Evolutionary conservation across 2,329 filamentous ascomycete genomes (phyloP), one percentile per base, ranked within the genome.

Genomic region (Reticulascus tulasneorum): DNA sequence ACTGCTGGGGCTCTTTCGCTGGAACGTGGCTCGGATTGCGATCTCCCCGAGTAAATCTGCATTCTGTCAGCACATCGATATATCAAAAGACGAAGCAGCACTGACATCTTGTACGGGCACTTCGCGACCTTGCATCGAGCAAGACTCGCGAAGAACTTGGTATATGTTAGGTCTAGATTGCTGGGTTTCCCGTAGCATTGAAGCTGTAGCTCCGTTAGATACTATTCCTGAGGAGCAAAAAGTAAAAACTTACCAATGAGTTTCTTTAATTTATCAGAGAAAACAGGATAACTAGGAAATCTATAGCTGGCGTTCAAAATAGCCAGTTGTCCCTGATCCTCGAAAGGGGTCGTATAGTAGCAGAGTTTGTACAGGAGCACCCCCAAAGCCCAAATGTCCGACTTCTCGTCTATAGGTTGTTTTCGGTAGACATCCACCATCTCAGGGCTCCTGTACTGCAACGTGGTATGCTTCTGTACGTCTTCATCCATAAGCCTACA

Each of bases 361-460:
- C 93, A 98, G 44, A 98, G 73, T 70, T 98, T 98, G 71, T 98
- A 98, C 36, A 98, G 66, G 40, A 98, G 68, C 26, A 98, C 93
- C 6, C 93, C 93, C 43, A 98, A 66, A 1, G 93, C 93, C 93
- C 90, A 98, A 20, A 98, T 96, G 60, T 98, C 93, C 31, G 90
- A 94, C 68, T 98, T 98, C 66, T 98, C 93, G 56, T 98, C 88
- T 55, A 98, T 95, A 1, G 93, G 89, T 51, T 90, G 87, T 62
- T 94, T 95, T 45, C 90, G 77, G 64, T 96, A 98, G 17, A 98
- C 93, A 55, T 98, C 93, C 42, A 98, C 83, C 93, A 98, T 98
- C 64, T 98, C 93, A 6, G 93, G 93, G 58, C 91, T 97, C 48
- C 93, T 78, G 60, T 98, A 98, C 60, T 98, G 93, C 63, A 98